phyloP scores from a whole-genome alignment of 192 early-diverging fungal species.

The Gorgonomyces haynaldii region DNA sequence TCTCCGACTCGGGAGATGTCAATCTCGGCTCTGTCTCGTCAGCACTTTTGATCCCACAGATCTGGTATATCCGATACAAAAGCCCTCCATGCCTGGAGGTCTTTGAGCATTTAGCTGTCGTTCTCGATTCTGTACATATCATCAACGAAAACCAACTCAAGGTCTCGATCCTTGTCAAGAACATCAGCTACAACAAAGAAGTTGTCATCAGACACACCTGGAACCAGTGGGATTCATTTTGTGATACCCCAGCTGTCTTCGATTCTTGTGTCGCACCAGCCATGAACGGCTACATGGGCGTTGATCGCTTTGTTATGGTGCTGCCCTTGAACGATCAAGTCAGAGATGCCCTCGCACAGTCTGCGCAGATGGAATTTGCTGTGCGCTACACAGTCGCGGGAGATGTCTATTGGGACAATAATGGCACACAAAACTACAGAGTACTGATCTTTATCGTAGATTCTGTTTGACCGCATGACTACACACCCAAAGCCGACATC shows the following conservation, averaged over 20 bases:
- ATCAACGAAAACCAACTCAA: constrained; percentile 39
- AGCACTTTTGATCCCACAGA: constrained; percentile 4
- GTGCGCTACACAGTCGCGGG: constrained; percentile 56
- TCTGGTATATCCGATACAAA: constrained; percentile 9
- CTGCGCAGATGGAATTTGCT: constrained; percentile 22
- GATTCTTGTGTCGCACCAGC: constrained; percentile 35
- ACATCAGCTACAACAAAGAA: constrained; percentile 74
- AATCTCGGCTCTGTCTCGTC: constrained; percentile 9
- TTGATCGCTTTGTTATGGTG: constrained; percentile 63
- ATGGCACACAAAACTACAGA: constrained; percentile 74
- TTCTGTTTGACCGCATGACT: background rate
- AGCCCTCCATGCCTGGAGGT: constrained; percentile 22
- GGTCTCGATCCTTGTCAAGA: constrained; percentile 66
- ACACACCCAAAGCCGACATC: background rate
- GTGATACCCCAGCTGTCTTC: constrained; percentile 56
- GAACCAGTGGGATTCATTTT: constrained; percentile 66
- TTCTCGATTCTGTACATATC: constrained; percentile 45
- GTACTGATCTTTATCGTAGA: constrained; percentile 13
- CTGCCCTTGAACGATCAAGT: constrained; percentile 25
- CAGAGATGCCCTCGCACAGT: background rate
- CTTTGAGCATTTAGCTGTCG: constrained; percentile 36
- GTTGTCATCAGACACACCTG: constrained; percentile 72
- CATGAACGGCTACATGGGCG: constrained; percentile 23
- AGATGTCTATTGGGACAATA: constrained; percentile 88
- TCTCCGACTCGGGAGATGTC: constrained; percentile 16